Conservation (phyloP, 2,329 filamentous ascomycete genomes). For the Neobulgaria alba region DNA sequence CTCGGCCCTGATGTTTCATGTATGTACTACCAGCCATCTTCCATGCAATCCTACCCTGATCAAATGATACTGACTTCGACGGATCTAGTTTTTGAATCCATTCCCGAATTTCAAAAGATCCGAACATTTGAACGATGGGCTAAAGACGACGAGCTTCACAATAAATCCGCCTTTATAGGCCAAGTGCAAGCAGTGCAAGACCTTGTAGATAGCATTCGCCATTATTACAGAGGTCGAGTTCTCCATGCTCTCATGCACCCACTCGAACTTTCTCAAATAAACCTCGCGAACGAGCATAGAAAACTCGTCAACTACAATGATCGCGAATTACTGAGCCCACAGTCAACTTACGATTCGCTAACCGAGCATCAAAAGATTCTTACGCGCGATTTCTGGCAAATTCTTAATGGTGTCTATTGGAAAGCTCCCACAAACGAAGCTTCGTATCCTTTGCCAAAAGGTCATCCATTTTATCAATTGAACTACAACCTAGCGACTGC, state of each 20-base stretch:
- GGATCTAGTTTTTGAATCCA: background rate
- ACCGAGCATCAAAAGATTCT: conserved; percentile 22
- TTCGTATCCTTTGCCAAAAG: background rate
- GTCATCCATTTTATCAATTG: background rate
- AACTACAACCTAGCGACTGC: background rate
- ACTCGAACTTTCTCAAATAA: conserved; percentile 1
- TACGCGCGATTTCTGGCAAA: conserved; percentile 28
- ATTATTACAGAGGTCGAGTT: conserved; percentile 12
- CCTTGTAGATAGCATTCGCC: conserved; percentile 2
- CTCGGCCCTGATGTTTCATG: conserved; percentile 31
- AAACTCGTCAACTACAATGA: conserved; percentile 1
- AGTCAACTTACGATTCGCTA: conserved; percentile 14
- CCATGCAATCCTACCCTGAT: background rate
- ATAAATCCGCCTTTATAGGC: background rate
- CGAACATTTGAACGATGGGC: background rate
- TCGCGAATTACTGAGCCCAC: conserved; percentile 4
- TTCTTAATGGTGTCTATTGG: conserved; percentile 8
- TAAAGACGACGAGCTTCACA: background rate
- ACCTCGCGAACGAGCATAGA: conserved; percentile 8
- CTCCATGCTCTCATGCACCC: conserved; percentile 9
- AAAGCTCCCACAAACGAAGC: conserved; percentile 2
- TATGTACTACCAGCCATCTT: conserved; percentile 29
- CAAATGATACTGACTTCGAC: background rate
- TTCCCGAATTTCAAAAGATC: background rate
- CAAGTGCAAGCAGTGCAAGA: too few relatives aligned